Base-by-base conservation (phyloP, 2,329 filamentous ascomycete genomes). In the Neonectria neomacrospora region DNA sequence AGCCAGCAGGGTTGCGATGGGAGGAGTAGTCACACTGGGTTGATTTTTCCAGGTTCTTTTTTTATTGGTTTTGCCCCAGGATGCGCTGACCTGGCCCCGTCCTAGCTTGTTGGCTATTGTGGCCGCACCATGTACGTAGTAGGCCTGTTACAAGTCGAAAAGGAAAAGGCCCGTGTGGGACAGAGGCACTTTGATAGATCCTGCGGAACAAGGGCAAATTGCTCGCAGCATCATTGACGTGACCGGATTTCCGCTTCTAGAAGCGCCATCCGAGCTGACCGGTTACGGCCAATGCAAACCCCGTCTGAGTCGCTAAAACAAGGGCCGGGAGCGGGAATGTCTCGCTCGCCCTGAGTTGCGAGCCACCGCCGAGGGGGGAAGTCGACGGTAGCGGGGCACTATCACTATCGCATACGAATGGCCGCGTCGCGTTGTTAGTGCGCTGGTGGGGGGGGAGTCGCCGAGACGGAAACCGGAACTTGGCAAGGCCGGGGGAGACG, bases 1-100 rank as follows among this genome's bases (percentile, higher is more conserved):
- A 45, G 57, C 48, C 55, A 58, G 53, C 48, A 54, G 48, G 47
- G 59, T 62, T 53, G 22, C 54, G 41, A 28, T 23, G 42, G 47
- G 28, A 18, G 18, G 20, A 12, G 12, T 32, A 18, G 47, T 50
- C 28, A 26, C 47, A 30, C 47, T 32, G 47, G 26, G 47, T 32
- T 30, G 47, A 50, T 50, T 8, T 3, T 30, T 11, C 23, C 26
- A 23, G 32, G 44, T 22, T 52, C 16, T 8, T 34, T 20, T 42
- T n/a, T 34, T 18, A 30, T 10, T 16, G 8, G 26, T 34, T 8
- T 37, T 37, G 16, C 34, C 14, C 34, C 34, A n/a, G 34, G 34
- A 37, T 6, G 34, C 14, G 14, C 14, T 37, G 52, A 44, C n/a
- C 47, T 23, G 26, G 34, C 26, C 45, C 18, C 11, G 37, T 50